A percentile compares a stretch with the other conserved stretches of the same genome.
phyloP scores from a whole-genome alignment of 164 flowering plant genomes.

The Vitis amurensis region DNA sequence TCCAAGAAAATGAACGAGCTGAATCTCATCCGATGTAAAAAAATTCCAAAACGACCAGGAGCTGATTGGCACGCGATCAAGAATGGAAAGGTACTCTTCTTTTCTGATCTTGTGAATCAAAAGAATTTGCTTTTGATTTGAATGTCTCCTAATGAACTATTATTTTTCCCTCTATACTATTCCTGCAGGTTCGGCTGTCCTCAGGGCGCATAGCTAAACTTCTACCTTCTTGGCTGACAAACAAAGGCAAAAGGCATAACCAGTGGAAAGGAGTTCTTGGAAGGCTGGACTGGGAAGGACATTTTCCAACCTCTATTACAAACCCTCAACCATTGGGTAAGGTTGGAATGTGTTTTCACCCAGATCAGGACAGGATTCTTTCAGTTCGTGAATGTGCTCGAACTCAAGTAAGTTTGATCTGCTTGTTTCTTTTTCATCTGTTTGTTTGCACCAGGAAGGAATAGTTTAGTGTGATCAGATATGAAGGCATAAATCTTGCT shows the following conservation, averaged over 20 bases:
- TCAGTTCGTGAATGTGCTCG: slow-evolving; percentile 97
- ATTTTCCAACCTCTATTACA: slow-evolving; percentile 90
- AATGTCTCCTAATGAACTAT: no score
- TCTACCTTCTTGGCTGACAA: no score
- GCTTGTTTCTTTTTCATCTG: background rate
- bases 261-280: slow-evolving; percentile 97
- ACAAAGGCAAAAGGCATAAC: slow-evolving; percentile 54
- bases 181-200: no score
- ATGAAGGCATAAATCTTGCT: no score
- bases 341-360: slow-evolving; percentile 97
- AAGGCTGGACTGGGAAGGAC: slow-evolving; percentile 94
- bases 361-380: slow-evolving; percentile 88
- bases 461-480: no score
- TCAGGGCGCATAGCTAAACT: no score
- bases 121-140: no score
- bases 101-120: no score
- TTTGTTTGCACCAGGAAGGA: no score
- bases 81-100: no score
- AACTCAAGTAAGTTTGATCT: slow-evolving; percentile 63
- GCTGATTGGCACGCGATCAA: slow-evolving; percentile 28
- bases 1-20: slow-evolving; percentile 94
- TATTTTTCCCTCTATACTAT: no score
- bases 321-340: slow-evolving; percentile 99
- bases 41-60: slow-evolving; percentile 85
- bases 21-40: slow-evolving; percentile 73